Evolutionary conservation across 169 alveolate species (phyloP).

Genomic region (Cryptosporidium canis): DNA sequence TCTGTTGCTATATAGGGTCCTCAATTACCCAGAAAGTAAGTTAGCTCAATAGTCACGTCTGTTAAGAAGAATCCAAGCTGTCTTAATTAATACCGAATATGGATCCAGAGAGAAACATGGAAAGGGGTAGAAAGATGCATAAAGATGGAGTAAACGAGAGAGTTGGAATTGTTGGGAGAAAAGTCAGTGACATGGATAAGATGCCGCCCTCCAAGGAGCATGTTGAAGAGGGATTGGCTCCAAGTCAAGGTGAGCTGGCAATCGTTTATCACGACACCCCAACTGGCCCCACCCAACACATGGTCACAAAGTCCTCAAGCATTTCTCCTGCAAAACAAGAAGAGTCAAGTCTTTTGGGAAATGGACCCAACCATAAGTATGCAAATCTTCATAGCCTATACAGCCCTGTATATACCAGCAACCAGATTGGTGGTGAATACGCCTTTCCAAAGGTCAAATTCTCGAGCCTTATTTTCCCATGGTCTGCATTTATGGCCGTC

Average conservation of each 20-base stretch:
- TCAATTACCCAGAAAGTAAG: no score
- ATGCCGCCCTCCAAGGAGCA: conserved; percentile 35
- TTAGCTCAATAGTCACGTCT: background rate
- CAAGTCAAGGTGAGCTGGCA: conserved; percentile 49
- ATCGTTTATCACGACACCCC: conserved; percentile 49
- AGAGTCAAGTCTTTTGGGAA: conserved; percentile 41
- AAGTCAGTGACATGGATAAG: conserved; percentile 52
- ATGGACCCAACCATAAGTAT: background rate
- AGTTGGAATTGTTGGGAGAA: conserved; percentile 52
- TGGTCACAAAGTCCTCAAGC: conserved; percentile 26
- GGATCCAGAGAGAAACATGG: conserved; percentile 39
- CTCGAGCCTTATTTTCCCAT: conserved; percentile 58
- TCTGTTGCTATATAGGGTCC: no score
- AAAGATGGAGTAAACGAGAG: conserved; percentile 21
- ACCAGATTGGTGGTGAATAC: conserved; percentile 46
- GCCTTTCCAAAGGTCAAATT: conserved; percentile 58
- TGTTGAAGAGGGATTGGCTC: conserved; percentile 38
- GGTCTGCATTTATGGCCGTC: conserved; percentile 58
- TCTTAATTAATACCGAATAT: background rate
- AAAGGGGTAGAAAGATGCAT: conserved; percentile 37
- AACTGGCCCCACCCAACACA: conserved; percentile 46
- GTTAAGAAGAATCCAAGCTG: background rate
- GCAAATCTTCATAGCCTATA: conserved; percentile 6
- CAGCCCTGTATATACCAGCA: conserved; percentile 57
- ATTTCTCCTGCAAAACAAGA: conserved; percentile 39